Evolutionary conservation across 306 rosid genomes (phyloP), one percentile per base, ranked within the genome.

Genomic region (Ziziphus jujuba): DNA sequence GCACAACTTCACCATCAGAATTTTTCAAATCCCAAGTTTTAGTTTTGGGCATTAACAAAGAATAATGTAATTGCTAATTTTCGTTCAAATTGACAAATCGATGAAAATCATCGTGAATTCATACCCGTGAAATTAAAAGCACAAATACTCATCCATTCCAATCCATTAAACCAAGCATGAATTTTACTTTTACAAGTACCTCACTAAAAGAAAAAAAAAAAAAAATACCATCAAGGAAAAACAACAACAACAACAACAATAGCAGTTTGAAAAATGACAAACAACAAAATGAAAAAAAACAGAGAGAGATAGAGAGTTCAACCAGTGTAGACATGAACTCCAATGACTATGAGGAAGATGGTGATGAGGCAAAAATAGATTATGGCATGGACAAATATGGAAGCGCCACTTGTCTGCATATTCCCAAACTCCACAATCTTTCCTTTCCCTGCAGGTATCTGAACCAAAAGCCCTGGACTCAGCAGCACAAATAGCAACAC

Each of bases 361-460:
- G 97, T 91, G 83, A 87, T 73, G 82, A 91, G 95, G 67, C 87
- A 95, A 6, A 91, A 91, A 79, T 57, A 88, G 86, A 91, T 82
- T 81, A 91, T 55, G 59, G 90, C 81, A 36, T 91, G 97, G 31
- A 91, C 95, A 15, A 91, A 22, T 28, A 91, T 91, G 49, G 95
- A 67, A 63, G 89, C 89, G 0, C 81, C 97, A 1, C 97, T 91
- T 3, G 97, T 91, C 15, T 82, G 87, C 95, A 91, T 86, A 35
- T 77, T 86, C 21, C 92, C 97, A 3, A 91, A 91, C 79, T 87
- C 95, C 4, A 79, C 79, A 1, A 87, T 24, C 21, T 55, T 77
- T 14, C 89, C 95, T 5, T 34, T 45, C 13, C 55, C 20, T 0
- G 56, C 92, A 0, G 97, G 95, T 2, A 88, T 78, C 87, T 91